Evolutionary conservation across 202 grass and related monocot genomes (phyloP).

Genomic region (Musa balbisiana): DNA sequence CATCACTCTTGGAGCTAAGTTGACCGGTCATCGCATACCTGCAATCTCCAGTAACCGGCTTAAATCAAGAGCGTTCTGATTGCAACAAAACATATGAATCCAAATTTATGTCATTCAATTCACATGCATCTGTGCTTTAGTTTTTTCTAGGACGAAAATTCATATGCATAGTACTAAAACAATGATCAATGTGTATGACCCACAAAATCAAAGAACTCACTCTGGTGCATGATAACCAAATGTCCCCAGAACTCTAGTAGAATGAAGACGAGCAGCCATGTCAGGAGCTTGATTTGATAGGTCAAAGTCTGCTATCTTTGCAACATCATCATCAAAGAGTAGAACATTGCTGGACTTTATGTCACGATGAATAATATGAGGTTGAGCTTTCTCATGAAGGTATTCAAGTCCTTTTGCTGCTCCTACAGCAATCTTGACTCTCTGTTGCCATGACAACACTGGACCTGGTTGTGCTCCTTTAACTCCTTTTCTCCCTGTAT

Average conservation of each 20-base stretch:
- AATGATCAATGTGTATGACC: too few species aligned
- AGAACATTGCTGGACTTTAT: conserved; percentile 98
- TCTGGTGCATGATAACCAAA: conserved; percentile 99
- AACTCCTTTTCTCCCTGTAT: conserved; percentile 88
- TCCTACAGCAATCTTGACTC: conserved; percentile 94
- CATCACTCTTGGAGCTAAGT: conserved; percentile 83
- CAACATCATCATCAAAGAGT: conserved; percentile 90
- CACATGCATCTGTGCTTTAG: too few species aligned
- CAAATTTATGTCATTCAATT: too few species aligned
- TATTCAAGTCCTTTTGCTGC: conserved; percentile 92
- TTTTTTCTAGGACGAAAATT: too few species aligned
- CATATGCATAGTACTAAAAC: too few species aligned
- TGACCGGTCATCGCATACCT: conserved; percentile 92
- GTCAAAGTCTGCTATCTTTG: conserved; percentile 96
- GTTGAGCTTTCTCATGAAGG: conserved; percentile 98
- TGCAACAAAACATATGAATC: not conserved
- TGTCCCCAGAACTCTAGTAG: conserved; percentile 95
- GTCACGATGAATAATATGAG: conserved; percentile 94
- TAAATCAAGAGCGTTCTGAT: not conserved
- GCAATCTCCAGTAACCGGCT: not conserved
- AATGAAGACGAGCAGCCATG: conserved; percentile 98
- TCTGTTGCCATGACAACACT: conserved; percentile 74
- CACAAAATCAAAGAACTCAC: conserved; percentile 32
- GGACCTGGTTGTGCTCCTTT: conserved; percentile 97
- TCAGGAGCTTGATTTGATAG: conserved; percentile 99